Percentiles rank a stretch among this genome's conserved stretches.
Evolutionary conservation across 2,329 filamentous ascomycete genomes (phyloP).

Genomic region (Neofusicoccum sp.): DNA sequence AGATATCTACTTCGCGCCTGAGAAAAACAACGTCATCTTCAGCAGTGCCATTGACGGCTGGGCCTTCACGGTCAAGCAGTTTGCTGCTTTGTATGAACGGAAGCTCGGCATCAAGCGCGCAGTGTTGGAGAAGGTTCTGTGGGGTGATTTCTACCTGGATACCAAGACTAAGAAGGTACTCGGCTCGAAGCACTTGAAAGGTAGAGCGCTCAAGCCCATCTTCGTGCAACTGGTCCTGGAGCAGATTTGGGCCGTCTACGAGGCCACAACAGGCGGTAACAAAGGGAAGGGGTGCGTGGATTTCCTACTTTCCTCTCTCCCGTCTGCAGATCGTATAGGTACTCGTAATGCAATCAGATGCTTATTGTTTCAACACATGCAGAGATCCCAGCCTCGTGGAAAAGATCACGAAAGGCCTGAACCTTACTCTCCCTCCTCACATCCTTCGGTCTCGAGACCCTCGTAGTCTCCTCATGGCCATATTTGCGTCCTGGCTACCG

Average conservation of each 20-base stretch:
- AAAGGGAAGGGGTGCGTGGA: conserved; percentile 72
- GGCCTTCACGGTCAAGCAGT: conserved; percentile 96
- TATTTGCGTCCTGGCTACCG: conserved; percentile 89
- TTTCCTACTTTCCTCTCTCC: conserved; percentile 33
- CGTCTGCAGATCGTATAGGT: conserved; percentile 15
- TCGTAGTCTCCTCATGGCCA: conserved; percentile 75
- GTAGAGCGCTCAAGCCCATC: conserved; percentile 87
- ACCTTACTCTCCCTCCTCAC: conserved; percentile 79
- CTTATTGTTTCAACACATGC: conserved; percentile 35
- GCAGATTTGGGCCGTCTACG: conserved; percentile 93
- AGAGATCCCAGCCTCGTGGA: conserved; percentile 78
- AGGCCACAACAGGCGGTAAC: conserved; percentile 80
- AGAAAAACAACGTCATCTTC: conserved; percentile 99
- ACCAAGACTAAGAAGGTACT: conserved; percentile 95
- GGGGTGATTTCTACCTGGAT: conserved; percentile 95
- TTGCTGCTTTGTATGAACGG: conserved; percentile 90
- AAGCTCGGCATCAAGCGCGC: conserved; percentile 92
- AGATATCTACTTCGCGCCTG: conserved; percentile 95
- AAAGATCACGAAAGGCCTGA: conserved; percentile 91
- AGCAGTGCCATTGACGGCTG: conserved; percentile 97
- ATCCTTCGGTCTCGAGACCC: conserved; percentile 81
- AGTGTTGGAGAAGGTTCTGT: conserved; percentile 86
- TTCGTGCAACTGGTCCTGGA: conserved; percentile 96
- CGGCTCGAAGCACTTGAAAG: conserved; percentile 87
- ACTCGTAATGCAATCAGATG: conserved; percentile 33